Base-by-base conservation (phyloP, 495 filamentous ascomycete genomes). In the Lophiostoma macrostomum region DNA sequence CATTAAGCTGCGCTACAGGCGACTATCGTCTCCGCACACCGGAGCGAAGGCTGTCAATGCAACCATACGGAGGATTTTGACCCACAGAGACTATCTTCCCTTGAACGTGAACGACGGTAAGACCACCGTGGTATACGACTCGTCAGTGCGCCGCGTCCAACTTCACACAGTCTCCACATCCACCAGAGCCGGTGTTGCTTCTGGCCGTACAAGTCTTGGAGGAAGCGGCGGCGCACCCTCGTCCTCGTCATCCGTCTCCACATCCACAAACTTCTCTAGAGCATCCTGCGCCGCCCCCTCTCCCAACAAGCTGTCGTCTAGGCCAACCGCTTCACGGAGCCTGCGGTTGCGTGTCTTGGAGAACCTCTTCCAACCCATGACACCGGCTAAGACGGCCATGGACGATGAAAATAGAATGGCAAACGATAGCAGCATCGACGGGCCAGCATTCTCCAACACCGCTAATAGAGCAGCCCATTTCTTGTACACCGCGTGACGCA, bases 301-400 rank as follows among this genome's bases (percentile, higher is more conserved):
- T 29, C 46, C 54, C 27, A 58, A 39, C 5, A 58, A 32, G 12
- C 54, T 14, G 42, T 50, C 54, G 6, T 51, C 37, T 18, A 43
- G n/a, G 45, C 46, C 30, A 51, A 20, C 7, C 3, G 7, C 24
- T 31, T 44, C 22, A 39, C 24, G 5, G 7, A 14, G 20, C n/a
- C n/a, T n/a, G n/a, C n/a, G n/a, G n/a, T n/a, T n/a, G n/a, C n/a
- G n/a, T 3, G 16, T 28, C 29, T 27, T 11, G 11, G 5, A 14
- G 28, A 19, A 23, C 24, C 5, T 32, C 22, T 30, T 51, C 6
- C 23, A 20, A 16, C 36, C 24, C 14, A 7, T 14, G n/a, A 32
- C 29, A 10, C 18, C 18, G 3, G 24, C 18, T 16, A 42, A 14
- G 14, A 32, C 25, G 2, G 46, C 8, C 20, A 51, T 1, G 0